phyloP scores from a whole-genome alignment of 305 asterid genomes.

The Lippia alba region DNA sequence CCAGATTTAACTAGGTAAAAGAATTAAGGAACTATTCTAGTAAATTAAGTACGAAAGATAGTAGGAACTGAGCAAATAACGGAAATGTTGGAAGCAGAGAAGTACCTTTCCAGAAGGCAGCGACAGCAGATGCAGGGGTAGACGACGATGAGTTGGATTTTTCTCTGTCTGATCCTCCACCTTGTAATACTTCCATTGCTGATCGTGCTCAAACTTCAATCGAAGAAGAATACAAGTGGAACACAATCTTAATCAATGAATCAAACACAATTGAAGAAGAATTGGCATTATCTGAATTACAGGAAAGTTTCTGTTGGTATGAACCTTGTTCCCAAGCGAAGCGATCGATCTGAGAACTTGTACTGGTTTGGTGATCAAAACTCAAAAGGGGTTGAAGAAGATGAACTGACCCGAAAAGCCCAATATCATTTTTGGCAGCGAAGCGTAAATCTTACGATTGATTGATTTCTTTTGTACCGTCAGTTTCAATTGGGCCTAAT shows the following conservation, averaged over 20 bases:
- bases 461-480: too few relatives aligned
- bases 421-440: too few relatives aligned
- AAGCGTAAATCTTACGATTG: too few relatives aligned
- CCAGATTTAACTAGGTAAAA: conserved; percentile 12
- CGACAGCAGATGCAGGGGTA: conserved; percentile 72
- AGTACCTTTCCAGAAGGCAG: conserved; percentile 93
- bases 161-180: conserved; percentile 80
- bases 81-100: conserved; percentile 6
- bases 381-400: too few relatives aligned
- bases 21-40: conserved; percentile 5
- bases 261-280: conserved; percentile 24
- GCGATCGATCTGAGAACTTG: conserved; percentile 12
- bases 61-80: conserved; percentile 1
- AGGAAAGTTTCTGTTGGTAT: not conserved
- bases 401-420: too few relatives aligned
- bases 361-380: too few relatives aligned
- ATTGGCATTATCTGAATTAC: conserved; percentile 6
- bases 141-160: conserved; percentile 69
- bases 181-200: conserved; percentile 74
- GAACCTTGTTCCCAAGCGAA: not conserved
- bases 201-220: conserved; percentile 44
- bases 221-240: not conserved
- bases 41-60: not conserved
- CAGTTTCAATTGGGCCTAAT: too few relatives aligned
- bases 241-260: conserved; percentile 1